Evolutionary conservation across 2,329 filamentous ascomycete genomes (phyloP).

Genomic region (Diaporthe sp.): DNA sequence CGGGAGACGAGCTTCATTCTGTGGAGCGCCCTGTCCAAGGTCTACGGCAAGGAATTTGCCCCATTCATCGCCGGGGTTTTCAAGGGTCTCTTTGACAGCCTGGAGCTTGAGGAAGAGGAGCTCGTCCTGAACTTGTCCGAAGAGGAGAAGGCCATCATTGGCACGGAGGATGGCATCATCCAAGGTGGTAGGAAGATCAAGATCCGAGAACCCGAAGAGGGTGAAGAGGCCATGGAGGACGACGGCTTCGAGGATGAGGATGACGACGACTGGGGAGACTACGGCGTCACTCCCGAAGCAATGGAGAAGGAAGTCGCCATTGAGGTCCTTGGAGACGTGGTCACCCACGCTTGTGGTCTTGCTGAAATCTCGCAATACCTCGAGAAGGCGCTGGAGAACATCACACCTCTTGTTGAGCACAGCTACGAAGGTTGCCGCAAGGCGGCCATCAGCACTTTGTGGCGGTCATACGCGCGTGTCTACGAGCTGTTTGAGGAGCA

Average conservation of each 20-base stretch:
- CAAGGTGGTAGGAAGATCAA: conserved; percentile 89
- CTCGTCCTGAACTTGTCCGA: conserved; percentile 83
- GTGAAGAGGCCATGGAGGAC: conserved; percentile 73
- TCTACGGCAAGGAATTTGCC: conserved; percentile 88
- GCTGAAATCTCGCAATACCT: conserved; percentile 84
- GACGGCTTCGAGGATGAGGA: conserved; percentile 72
- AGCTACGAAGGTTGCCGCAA: conserved; percentile 94
- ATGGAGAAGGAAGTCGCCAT: conserved; percentile 98
- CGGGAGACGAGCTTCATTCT: conserved; percentile 98
- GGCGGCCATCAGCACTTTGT: conserved; percentile 90
- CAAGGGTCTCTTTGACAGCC: conserved; percentile 84
- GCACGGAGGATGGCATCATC: conserved; percentile 75
- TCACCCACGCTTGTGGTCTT: conserved; percentile 85
- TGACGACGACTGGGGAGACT: conserved; percentile 85
- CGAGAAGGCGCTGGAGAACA: conserved; percentile 86
- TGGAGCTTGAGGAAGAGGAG: conserved; percentile 92
- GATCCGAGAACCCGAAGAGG: conserved; percentile 73
- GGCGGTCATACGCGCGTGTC: conserved; percentile 92
- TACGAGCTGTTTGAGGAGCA: conserved; percentile 89
- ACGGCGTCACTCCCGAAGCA: conserved; percentile 90
- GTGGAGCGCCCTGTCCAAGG: conserved; percentile 94
- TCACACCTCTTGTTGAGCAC: conserved; percentile 87
- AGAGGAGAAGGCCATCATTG: conserved; percentile 80
- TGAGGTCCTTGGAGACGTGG: conserved; percentile 93
- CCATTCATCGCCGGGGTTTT: conserved; percentile 85